These are phyloP conservation scores for Mycena vitilis DNA, from an alignment of 768 basidiomycete species.

Conservation along the genomic window DNA sequence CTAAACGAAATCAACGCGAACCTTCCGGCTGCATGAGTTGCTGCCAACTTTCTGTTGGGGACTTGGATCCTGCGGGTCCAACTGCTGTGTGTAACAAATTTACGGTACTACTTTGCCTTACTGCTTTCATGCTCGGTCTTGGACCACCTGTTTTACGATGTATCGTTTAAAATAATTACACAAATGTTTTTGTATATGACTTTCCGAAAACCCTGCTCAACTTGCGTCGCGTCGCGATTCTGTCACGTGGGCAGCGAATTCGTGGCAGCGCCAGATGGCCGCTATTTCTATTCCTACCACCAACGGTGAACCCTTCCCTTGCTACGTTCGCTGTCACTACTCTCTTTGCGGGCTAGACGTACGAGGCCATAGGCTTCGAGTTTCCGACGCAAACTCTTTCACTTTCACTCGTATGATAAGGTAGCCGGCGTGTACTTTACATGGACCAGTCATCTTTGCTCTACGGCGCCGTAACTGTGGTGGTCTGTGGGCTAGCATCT, in stretches of 20 bases:
- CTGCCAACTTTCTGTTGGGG: not conserved
- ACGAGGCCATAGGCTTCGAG: not conserved
- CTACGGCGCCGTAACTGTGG: conserved; percentile 49
- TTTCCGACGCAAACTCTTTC: conserved; percentile 2
- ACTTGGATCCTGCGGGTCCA: not conserved
- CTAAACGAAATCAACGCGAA: conserved; percentile 66
- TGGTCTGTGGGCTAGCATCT: conserved; percentile 46
- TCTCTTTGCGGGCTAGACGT: conserved; percentile 1
- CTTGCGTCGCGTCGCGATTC: not conserved
- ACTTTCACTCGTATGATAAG: conserved; percentile 29
- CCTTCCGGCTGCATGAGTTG: conserved; percentile 53
- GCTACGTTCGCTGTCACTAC: not conserved
- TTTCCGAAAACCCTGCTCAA: not conserved
- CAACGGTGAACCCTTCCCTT: not conserved
- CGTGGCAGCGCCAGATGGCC: conserved; percentile 23
- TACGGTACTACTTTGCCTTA: conserved; percentile 26
- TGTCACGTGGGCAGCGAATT: conserved; percentile 3
- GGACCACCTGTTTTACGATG: conserved; percentile 17
- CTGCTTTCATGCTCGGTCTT: conserved; percentile 17
- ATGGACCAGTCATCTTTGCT: conserved; percentile 49
- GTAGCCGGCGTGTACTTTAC: conserved; percentile 30
- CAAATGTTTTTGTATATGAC: conserved; percentile 21
- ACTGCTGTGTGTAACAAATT: conserved; percentile 32
- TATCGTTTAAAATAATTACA: conserved; percentile 30
- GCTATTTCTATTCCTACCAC: conserved; percentile 9